Evolutionary conservation across 2,329 filamentous ascomycete species (phyloP), one percentile per base, ranked within the genome.

Genomic region (Microsporum audouinii): DNA sequence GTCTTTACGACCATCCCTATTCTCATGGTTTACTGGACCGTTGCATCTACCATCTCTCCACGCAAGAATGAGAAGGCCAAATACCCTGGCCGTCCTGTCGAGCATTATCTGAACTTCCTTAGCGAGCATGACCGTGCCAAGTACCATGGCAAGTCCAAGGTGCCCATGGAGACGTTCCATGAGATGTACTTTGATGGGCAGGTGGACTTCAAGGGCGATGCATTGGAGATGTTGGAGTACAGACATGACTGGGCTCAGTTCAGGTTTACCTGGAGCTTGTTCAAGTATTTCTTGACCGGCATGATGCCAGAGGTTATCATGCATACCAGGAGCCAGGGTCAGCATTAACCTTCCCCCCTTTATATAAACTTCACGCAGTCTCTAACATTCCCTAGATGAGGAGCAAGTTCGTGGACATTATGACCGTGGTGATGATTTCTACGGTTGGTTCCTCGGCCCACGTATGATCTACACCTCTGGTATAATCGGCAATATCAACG

Each of bases 391-490:
- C 53, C 39, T 67, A 90, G 92, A 97, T 69, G 91, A 96, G 82
- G 92, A 97, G 77, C 94, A 97, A 79, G 91, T 97, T 61, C 90
- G 91, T 72, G 90, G 91, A 75, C 91, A 96, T 80, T 99, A 99
- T 77, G 94, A 97, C 82, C 87, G 91, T 66, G 94, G 94, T 72
- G 91, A 99, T 74, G 94, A 97, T 77, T 96, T 96, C 79, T 99
- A 99, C 81, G 88, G 85, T 74, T 99, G 91, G 91, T 97, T 97
- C 83, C 84, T 97, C 65, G 94, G 94, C 64, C 92, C 92, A 63
- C 91, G 92, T 72, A 99, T 97, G 94, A 90, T 97, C 77, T 97
- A 97, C 80, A 99, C 94, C 58, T 95, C 89, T 58, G 94, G 94
- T 70, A 81, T 99, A 70, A 95, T 99, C 73, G 88, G 88, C 64